Evolutionary conservation across 306 rosid species (phyloP).

Genomic region (Hippophae tibetana): DNA sequence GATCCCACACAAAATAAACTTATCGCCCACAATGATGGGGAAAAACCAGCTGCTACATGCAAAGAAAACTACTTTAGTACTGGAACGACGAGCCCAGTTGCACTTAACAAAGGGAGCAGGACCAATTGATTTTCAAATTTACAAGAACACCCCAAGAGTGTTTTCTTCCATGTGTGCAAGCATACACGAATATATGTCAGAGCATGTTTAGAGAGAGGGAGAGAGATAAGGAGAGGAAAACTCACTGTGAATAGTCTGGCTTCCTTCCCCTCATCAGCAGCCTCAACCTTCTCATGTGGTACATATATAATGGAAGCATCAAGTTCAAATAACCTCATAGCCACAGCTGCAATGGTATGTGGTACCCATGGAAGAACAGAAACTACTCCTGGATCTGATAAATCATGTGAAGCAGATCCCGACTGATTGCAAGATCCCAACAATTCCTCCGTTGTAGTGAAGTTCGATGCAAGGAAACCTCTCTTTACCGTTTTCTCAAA

Average conservation of each 20-base stretch:
- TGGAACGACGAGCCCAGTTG: too few relatives aligned
- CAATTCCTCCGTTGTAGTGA: constrained; percentile 57
- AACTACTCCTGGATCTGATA: constrained; percentile 37
- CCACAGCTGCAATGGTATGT: constrained; percentile 73
- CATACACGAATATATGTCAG: too few relatives aligned
- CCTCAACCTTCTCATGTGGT: constrained; percentile 47
- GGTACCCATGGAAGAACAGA: constrained; percentile 90
- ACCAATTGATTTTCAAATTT: too few relatives aligned
- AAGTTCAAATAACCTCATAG: constrained; percentile 71
- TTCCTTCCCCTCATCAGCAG: constrained; percentile 35
- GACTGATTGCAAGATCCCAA: constrained; percentile 42
- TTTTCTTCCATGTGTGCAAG: too few relatives aligned
- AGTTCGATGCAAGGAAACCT: constrained; percentile 64
- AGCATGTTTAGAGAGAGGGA: background rate
- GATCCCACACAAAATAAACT: too few relatives aligned
- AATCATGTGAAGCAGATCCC: constrained; percentile 26
- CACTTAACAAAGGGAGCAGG: too few relatives aligned
- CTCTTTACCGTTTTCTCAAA: constrained; percentile 57
- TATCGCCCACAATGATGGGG: too few relatives aligned
- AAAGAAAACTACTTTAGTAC: too few relatives aligned
- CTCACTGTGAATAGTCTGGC: constrained; percentile 45
- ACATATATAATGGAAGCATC: constrained; percentile 60
- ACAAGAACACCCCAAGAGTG: too few relatives aligned
- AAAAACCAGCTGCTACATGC: too few relatives aligned
- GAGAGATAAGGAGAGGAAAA: constrained; percentile 7